Percentiles rank a stretch among this genome's conserved stretches.
phyloP scores from a whole-genome alignment of 1,284 basidiomycete genomes.

The Rhodofomes roseus region DNA sequence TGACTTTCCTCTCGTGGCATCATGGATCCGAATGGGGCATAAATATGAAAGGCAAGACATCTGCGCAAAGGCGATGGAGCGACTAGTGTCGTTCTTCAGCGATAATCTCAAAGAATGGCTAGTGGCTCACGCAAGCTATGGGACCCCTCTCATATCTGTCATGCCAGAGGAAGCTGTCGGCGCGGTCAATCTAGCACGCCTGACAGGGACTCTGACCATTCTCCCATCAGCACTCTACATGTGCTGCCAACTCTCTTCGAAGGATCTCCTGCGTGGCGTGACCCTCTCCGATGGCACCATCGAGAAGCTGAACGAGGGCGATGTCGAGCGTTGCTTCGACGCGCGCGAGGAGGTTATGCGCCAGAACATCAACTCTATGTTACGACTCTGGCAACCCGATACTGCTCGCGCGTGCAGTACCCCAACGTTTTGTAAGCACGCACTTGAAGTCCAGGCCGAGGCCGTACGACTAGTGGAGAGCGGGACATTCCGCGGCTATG shows the following conservation, averaged over 20 bases:
- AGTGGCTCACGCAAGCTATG: not conserved
- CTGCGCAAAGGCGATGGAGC: too few species aligned
- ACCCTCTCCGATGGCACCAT: not conserved
- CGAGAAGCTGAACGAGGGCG: not conserved
- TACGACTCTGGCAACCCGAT: too few species aligned
- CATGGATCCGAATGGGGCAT: too few species aligned
- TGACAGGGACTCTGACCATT: not conserved
- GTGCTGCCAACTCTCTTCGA: not conserved
- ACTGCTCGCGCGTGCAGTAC: too few species aligned
- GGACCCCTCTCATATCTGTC: not conserved
- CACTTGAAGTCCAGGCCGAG: too few species aligned
- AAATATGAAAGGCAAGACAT: too few species aligned
- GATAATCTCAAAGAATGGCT: too few species aligned
- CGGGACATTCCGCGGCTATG: too few species aligned
- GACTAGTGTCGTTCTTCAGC: too few species aligned
- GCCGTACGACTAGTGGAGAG: too few species aligned
- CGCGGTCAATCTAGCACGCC: constrained; percentile 2
- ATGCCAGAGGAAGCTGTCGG: not conserved
- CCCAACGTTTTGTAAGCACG: too few species aligned
- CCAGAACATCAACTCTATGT: not conserved
- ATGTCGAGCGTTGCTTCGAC: not conserved
- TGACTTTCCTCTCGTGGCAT: too few species aligned
- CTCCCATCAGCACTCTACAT: constrained; percentile 1
- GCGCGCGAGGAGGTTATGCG: not conserved
- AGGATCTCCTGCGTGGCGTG: not conserved